Evolutionary conservation across 768 basidiomycete species (phyloP).

Genomic region (Terana coerulea): DNA sequence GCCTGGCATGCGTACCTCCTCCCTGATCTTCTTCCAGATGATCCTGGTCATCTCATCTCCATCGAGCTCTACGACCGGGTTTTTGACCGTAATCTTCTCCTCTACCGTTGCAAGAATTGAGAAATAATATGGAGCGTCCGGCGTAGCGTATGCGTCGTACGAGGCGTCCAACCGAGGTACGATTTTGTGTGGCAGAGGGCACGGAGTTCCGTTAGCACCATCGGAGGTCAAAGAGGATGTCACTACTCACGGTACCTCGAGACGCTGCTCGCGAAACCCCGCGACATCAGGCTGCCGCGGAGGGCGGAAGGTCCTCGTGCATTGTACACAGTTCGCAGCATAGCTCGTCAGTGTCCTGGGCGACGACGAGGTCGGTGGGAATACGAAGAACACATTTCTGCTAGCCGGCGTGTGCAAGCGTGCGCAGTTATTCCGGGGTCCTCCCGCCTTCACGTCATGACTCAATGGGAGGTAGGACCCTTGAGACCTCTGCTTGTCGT

Average conservation of each 20-base stretch:
- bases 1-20: conserved; percentile 76
- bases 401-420: too few relatives aligned
- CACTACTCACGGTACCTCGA: conserved; percentile 2
- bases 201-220: conserved; percentile 1
- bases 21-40: conserved; percentile 97
- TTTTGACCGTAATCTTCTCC: conserved; percentile 72
- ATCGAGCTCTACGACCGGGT: conserved; percentile 92
- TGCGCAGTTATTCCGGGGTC: too few relatives aligned
- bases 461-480: too few relatives aligned
- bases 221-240: not conserved
- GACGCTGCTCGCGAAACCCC: conserved; percentile 6
- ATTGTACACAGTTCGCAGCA: not conserved
- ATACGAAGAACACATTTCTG: too few relatives aligned
- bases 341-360: not conserved
- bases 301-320: not conserved
- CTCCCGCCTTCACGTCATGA: too few relatives aligned
- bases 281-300: not conserved
- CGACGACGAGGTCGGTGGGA: not conserved
- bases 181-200: not conserved
- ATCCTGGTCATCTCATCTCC: conserved; percentile 99
- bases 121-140: not conserved
- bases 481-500: too few relatives aligned
- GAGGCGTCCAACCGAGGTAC: not conserved
- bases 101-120: too few relatives aligned
- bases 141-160: not conserved